Base-by-base conservation (phyloP, 805 yeast genomes). In the Candida nemodendra region DNA sequence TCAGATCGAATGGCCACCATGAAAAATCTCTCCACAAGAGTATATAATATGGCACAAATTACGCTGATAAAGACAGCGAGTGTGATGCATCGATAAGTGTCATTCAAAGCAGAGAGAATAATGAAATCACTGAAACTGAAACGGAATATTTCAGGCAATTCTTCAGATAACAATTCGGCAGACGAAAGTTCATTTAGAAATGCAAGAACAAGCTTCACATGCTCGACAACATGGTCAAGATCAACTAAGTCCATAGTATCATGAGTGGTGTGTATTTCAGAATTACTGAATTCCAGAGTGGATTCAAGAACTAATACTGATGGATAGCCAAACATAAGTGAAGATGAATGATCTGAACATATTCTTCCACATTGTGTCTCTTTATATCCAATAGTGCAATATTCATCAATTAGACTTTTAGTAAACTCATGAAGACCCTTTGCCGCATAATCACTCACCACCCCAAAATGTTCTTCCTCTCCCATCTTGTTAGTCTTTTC, bases 341-440 rank as follows among this genome's bases (percentile, higher is more conserved):
- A 96, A 36, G 95, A 81, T 6, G 93, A 84, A 61, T 89, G 96
- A 65, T 91, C 98, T 13, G 95, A 83, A 62, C 98, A 90, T 0
- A 95, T 93, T 55, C 89, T 89, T 1, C 96, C 96, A 65, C 98
- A 91, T 39, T 67, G 50, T 9, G 95, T 83, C 51, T 84, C 95
- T 25, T 72, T 76, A 53, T 76, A 83, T 2, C 86, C 81, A 39
- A 89, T 84, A 15, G 63, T 54, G 50, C 87, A 73, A 62, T 88
- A 88, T 5, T 65, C 56, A 16, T 72, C 70, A 34, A 87, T 75
- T 4, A 89, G 61, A 27, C 72, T 48, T 62, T 82, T 78, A 42
- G 88, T 57, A 54, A 81, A 87, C 9, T 70, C 63, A 34, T 79
- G 81, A 43, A 88, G 71, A 4, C 49, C 62, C 1, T 62, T 59